Evolutionary conservation across 1,284 basidiomycete genomes (phyloP).

Genomic region (Apiotrichum laibachii): DNA sequence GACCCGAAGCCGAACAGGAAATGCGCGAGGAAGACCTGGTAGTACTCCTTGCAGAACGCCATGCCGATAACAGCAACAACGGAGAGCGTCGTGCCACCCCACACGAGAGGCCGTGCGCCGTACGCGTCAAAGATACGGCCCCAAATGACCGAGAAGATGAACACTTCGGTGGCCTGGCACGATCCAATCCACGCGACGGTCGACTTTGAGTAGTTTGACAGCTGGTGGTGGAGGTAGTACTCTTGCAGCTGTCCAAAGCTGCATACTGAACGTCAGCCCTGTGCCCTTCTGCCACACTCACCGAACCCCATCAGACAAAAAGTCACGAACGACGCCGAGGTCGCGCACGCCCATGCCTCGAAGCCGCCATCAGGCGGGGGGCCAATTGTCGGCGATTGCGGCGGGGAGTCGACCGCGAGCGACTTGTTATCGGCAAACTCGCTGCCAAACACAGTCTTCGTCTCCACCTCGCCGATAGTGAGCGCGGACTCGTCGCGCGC

Average conservation of each 20-base stretch:
- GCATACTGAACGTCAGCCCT: slow-evolving; percentile 29
- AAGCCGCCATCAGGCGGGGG: slow-evolving; percentile 47
- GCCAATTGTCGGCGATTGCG: slow-evolving; percentile 18
- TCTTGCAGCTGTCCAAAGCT: slow-evolving; percentile 43
- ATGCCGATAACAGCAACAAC: slow-evolving; percentile 37
- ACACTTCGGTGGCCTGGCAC: slow-evolving; percentile 34
- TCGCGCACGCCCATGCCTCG: slow-evolving; percentile 44
- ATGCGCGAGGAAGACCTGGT: slow-evolving; percentile 35
- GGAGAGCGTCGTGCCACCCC: slow-evolving; percentile 35
- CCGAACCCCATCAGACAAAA: slow-evolving; percentile 48
- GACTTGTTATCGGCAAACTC: too few species aligned
- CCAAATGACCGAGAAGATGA: slow-evolving; percentile 35
- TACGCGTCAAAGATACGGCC: slow-evolving; percentile 44
- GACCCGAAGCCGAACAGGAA: slow-evolving; percentile 41
- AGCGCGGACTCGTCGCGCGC: too few species aligned
- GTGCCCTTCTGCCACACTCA: slow-evolving; percentile 21
- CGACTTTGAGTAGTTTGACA: slow-evolving; percentile 34
- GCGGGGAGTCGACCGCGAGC: neutral
- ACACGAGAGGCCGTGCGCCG: slow-evolving; percentile 34
- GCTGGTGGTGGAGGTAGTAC: slow-evolving; percentile 41
- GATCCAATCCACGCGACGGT: slow-evolving; percentile 46
- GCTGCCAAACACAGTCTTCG: too few species aligned
- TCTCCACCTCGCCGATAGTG: too few species aligned
- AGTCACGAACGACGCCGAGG: slow-evolving; percentile 38
- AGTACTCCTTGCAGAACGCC: slow-evolving; percentile 40